Base-by-base conservation (phyloP, 2,329 filamentous ascomycete genomes). In the Venturia aucupariae region DNA sequence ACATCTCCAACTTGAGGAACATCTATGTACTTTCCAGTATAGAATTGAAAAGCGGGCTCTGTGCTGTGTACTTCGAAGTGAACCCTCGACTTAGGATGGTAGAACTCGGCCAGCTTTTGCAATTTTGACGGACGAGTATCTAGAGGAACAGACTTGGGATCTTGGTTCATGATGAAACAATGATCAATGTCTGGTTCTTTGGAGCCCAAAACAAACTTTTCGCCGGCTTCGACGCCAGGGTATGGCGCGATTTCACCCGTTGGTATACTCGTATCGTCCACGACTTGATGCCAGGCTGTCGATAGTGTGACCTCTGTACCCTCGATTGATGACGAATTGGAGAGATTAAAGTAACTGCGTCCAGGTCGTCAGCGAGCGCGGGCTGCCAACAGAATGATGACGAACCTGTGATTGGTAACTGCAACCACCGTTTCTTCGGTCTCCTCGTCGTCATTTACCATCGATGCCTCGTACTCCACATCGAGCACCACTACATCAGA, bases 31-130 rank as follows among this genome's bases (percentile, higher is more conserved):
- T 90, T 88, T 68, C 93, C 94, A 0, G 92, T 95, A 78, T 97
- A 97, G 78, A 97, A 96, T 76, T 97, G 93, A 81, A 97, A 97
- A 0, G 91, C 90, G 0, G 94, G 94, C 80, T 97, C 93, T 0
- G 93, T 97, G 79, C 90, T 94, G 71, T 86, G 80, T 6, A 96
- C 88, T 75, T 97, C 90, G 61, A 97, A 85, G 73, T 95, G 88
- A 68, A 97, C 82, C 67, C 86, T 85, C 35, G 86, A 88, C 61
- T 80, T 80, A 6, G 90, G 85, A 75, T 97, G 90, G 75, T 83
- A 84, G 65, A 94, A 89, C 30, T 84, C 79, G 57, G 90, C 84
- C 57, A 93, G 84, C 66, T 83, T 85, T 65, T 80, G 82, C 46
- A 96, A 80, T 0, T 89, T 84, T 65, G 77, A 74, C 2, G 72